Base-by-base conservation (phyloP, 768 basidiomycete species). In the Wakefieldia striispora region DNA sequence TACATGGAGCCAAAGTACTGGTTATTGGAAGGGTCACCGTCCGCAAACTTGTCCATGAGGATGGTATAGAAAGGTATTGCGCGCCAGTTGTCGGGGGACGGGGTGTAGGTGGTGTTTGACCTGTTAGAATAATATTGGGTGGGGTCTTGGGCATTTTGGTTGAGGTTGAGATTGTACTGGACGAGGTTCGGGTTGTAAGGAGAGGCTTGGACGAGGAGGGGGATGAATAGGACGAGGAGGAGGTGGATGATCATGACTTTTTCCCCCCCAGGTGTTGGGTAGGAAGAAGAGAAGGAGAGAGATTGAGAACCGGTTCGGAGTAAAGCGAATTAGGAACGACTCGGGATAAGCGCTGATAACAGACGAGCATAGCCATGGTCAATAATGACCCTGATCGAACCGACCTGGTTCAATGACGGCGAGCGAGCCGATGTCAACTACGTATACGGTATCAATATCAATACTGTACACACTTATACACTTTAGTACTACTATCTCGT, bases 1-100 rank as follows among this genome's bases (percentile, higher is more conserved):
- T 74, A 91, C 64, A 78, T 75, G 20, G 90, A 82, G 23, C 75
- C 75, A 64, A 93, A 97, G 68, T 74, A 95, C 73, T 95, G 90
- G 66, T 97, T 94, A 64, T 95, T 97, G 38, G 82, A 70, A 3
- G 94, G 94, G 65, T 93, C 88, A 1, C 94, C 94, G 59, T 95
- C 92, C 13, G 91, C 91, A 63, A 91, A 95, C 70, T 95, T 95
- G 78, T 97, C 94, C 57, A 94, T 68, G 43, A 95, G 83, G 59
- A 92, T 60, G 37, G 86, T 89, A 64, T 93, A 93, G 43, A 83
- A 76, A 1, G 91, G 90, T 11, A 91, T 70, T 6, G 80, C 71
- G 17, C 94, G 82, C 94, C 94, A 97, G 68, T 97, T 97, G 13
- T 55, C 40, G 0, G 94, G 94, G 0, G 91, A 94, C 0, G 80